A percentile compares a stretch with the other conserved stretches of the same genome.
phyloP scores from a whole-genome alignment of 1,139 yeast genomes.

The Candida mesenterica region DNA sequence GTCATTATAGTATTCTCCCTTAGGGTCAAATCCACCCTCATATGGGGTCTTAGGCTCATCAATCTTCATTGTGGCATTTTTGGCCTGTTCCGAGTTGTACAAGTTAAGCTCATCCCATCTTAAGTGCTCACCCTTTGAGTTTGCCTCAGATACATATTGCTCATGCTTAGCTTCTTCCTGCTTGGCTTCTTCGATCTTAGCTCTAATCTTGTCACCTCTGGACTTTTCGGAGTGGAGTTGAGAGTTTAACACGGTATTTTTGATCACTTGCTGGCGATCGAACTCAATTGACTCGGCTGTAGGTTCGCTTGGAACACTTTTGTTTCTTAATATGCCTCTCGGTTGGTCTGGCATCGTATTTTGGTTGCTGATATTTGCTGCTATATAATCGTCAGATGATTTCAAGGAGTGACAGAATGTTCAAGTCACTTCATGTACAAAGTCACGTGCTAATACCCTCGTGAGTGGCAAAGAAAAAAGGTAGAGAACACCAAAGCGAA shows the following conservation, averaged over 20 bases:
- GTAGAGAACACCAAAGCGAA: too few relatives aligned
- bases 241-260: slow-evolving; percentile 43
- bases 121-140: slow-evolving; percentile 32
- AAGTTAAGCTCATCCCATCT: slow-evolving; percentile 77
- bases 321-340: slow-evolving; percentile 46
- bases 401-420: too few relatives aligned
- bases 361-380: too few relatives aligned
- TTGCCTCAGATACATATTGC: slow-evolving; percentile 4
- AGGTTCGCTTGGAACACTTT: slow-evolving; percentile 16
- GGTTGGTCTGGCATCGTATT: slow-evolving; percentile 26
- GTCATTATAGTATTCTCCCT: slow-evolving; percentile 74
- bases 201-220: slow-evolving; percentile 41
- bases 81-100: slow-evolving; percentile 65
- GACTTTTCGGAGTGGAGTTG: slow-evolving; percentile 30
- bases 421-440: too few relatives aligned
- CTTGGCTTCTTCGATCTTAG: slow-evolving; percentile 34
- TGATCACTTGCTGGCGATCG: slow-evolving; percentile 46
- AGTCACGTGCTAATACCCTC: too few relatives aligned
- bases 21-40: slow-evolving; percentile 88
- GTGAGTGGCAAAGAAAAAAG: too few relatives aligned
- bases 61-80: slow-evolving; percentile 74
- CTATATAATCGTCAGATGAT: too few relatives aligned
- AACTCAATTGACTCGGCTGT: slow-evolving; percentile 20
- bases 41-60: slow-evolving; percentile 98
- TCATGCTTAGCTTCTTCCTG: slow-evolving; percentile 9